Evolutionary conservation across 176 grass and related monocot genomes (phyloP).

Genomic region (Aegilops umbellulata): DNA sequence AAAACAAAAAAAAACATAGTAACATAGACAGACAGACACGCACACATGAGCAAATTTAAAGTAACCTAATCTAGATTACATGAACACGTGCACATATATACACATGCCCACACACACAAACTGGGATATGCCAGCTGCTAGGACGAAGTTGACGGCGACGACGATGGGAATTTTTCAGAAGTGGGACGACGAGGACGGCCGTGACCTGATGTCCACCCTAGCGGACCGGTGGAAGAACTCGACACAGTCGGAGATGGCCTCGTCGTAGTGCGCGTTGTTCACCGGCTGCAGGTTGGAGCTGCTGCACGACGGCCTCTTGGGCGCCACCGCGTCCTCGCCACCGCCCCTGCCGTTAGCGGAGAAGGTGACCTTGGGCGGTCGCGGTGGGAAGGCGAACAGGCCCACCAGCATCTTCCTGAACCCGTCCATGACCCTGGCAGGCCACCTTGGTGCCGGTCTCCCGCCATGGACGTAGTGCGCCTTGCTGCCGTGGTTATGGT

Average conservation of each 20-base stretch:
- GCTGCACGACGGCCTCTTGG: conserved; percentile 59
- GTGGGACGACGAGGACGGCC: background rate
- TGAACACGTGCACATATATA: background rate
- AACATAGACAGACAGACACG: background rate
- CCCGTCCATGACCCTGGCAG: conserved; percentile 56
- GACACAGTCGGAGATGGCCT: conserved; percentile 90
- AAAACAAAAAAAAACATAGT: background rate
- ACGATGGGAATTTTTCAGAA: background rate
- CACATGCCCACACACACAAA: background rate
- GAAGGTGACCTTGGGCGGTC: conserved; percentile 57
- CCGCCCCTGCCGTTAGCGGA: background rate
- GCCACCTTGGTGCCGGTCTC: conserved; percentile 34
- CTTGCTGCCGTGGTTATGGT: conserved; percentile 20
- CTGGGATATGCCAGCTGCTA: background rate
- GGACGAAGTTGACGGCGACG: background rate
- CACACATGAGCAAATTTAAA: background rate
- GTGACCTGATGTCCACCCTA: conserved; percentile 42
- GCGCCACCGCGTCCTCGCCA: background rate
- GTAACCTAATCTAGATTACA: background rate
- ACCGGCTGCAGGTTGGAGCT: conserved; percentile 64
- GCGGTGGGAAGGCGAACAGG: conserved; percentile 58
- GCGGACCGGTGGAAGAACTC: conserved; percentile 84
- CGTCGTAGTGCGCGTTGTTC: conserved; percentile 79
- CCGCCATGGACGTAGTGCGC: background rate
- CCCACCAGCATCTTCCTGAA: conserved; percentile 74